A percentile compares a stretch with the other conserved stretches of the same genome.
Evolutionary conservation across 495 filamentous ascomycete species (phyloP).

Genomic region (Aspergillus ostianus): DNA sequence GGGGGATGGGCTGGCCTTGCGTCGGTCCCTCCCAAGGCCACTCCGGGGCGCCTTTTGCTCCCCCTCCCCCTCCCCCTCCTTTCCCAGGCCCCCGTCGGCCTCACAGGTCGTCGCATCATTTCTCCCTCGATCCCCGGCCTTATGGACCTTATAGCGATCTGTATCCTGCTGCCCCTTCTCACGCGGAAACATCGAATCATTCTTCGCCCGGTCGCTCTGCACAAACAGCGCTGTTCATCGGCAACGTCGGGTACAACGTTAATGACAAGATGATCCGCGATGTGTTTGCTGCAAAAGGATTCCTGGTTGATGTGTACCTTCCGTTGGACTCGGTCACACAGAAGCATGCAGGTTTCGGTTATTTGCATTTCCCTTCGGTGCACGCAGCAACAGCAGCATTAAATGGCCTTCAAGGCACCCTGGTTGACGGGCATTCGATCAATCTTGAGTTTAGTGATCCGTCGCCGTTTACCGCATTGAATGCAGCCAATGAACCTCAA

Average conservation of each 20-base stretch:
- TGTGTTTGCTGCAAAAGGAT: constrained; percentile 71
- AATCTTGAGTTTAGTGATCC: constrained; percentile 78
- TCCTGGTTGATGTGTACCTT: constrained; percentile 72
- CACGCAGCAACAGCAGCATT: constrained; percentile 78
- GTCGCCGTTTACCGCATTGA: constrained; percentile 24
- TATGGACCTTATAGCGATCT: not conserved
- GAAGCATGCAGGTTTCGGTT: constrained; percentile 88
- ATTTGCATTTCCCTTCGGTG: constrained; percentile 72
- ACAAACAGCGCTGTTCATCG: constrained; percentile 83
- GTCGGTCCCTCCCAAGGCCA: no score
- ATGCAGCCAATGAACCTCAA: constrained; percentile 3
- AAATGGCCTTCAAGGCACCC: constrained; percentile 67
- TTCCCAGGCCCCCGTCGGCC: not conserved
- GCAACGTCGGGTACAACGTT: constrained; percentile 84
- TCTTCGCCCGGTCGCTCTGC: constrained; percentile 35
- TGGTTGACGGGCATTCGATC: constrained; percentile 77
- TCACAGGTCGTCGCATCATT: not conserved
- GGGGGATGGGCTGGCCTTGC: no score
- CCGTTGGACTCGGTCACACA: constrained; percentile 82
- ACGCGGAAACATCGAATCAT: constrained; percentile 33
- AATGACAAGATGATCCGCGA: constrained; percentile 69
- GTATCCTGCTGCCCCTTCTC: constrained; percentile 15
- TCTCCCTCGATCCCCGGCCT: not conserved
- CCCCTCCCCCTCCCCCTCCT: not conserved
- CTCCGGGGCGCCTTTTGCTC: no score